Evolutionary conservation across 2,329 filamentous ascomycete genomes (phyloP).

Genomic region (Coniochaeta ligniaria): DNA sequence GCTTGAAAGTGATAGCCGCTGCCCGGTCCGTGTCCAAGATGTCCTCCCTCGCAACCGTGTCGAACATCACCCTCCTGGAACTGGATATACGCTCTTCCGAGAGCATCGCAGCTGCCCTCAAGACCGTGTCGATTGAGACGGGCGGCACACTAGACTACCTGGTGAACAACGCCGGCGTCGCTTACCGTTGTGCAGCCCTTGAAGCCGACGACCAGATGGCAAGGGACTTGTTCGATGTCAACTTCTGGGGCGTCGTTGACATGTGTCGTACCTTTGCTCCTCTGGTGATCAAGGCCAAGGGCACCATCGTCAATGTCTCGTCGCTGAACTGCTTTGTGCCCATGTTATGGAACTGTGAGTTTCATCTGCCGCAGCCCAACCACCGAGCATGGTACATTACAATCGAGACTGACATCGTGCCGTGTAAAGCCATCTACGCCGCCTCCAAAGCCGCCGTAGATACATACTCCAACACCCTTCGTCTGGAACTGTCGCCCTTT

Average conservation of each 20-base stretch:
- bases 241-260: slow-evolving; percentile 20
- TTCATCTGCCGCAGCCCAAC: not conserved
- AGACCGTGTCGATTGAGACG: slow-evolving; percentile 12
- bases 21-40: not conserved
- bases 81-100: slow-evolving; percentile 15
- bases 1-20: not conserved
- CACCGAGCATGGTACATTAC: not conserved
- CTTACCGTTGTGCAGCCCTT: slow-evolving; percentile 18
- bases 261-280: slow-evolving; percentile 19
- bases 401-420: not conserved
- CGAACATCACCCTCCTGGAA: slow-evolving; percentile 14
- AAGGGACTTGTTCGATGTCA: slow-evolving; percentile 19
- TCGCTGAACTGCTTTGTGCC: slow-evolving; percentile 16
- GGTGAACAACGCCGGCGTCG: slow-evolving; percentile 19
- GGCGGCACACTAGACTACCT: slow-evolving; percentile 16
- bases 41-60: slow-evolving; percentile 9
- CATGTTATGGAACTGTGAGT: slow-evolving; percentile 13
- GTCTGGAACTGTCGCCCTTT: slow-evolving; percentile 19
- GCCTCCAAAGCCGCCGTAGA: slow-evolving; percentile 20
- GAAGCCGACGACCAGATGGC: slow-evolving; percentile 14
- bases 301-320: slow-evolving; percentile 17
- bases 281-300: slow-evolving; percentile 19
- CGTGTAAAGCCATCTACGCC: slow-evolving; percentile 14
- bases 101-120: slow-evolving; percentile 13
- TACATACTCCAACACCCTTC: slow-evolving; percentile 17